phyloP scores from a whole-genome alignment of 2,329 filamentous ascomycete genomes.

The Scedosporium aurantiacum region DNA sequence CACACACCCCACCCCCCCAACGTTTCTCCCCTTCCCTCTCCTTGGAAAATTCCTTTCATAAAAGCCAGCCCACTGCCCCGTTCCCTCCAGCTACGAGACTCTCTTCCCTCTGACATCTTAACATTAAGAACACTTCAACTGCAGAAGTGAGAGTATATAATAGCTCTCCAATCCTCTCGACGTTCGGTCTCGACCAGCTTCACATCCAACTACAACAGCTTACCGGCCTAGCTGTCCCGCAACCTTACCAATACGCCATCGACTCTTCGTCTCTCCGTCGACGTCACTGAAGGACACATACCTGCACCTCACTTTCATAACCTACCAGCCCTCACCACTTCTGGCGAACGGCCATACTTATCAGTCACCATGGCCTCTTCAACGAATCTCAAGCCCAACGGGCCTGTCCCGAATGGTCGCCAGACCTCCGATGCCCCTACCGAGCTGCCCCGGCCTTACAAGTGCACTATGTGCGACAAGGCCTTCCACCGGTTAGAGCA shows the following conservation, averaged over 20 bases:
- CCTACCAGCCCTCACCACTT: not conserved
- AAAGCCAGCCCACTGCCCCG: not conserved
- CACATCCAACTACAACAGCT: not conserved
- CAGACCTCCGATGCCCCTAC: constrained; percentile 43
- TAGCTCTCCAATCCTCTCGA: not conserved
- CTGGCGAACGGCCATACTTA: too few relatives aligned
- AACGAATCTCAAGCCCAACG: constrained; percentile 48
- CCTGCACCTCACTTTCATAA: not conserved
- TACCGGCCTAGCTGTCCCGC: not conserved
- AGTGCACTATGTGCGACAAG: constrained; percentile 96
- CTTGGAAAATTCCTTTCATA: not conserved
- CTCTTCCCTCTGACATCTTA: not conserved
- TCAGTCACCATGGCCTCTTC: constrained; percentile 5
- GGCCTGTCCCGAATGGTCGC: constrained; percentile 44
- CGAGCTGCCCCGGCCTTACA: constrained; percentile 92
- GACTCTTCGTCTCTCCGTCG: not conserved
- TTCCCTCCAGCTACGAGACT: not conserved
- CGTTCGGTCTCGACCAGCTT: not conserved
- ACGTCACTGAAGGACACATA: not conserved
- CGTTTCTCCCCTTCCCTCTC: not conserved
- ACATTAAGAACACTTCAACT: not conserved
- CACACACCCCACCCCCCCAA: constrained; percentile 1
- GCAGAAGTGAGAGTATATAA: not conserved
- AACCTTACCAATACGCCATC: not conserved
- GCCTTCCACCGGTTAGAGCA: constrained; percentile 97